Evolutionary conservation across 805 yeast genomes (phyloP), one percentile per base, ranked within the genome.

Genomic region (Wickerhamomyces subpelliculosus): DNA sequence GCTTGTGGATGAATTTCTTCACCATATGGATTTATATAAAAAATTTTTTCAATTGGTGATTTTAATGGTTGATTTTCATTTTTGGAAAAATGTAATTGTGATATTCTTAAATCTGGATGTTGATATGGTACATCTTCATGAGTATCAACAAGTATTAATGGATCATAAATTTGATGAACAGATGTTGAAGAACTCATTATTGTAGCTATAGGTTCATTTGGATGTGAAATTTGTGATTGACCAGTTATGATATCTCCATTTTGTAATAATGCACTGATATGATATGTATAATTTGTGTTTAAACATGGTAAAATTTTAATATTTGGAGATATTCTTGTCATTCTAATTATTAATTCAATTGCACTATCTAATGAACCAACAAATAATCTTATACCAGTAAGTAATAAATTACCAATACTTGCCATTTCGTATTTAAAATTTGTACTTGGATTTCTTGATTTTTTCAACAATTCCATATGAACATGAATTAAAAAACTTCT

Each of bases 151-250:
- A 30, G 25, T 14, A 17, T 12, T 22, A 7, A 20, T 7, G 42
- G 25, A 14, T 44, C 49, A 36, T 48, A 46, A 19, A 40, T 27
- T 21, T 50, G 39, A 2, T 27, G 18, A 14, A 48, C 34, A 0
- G 53, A 45, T 7, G 47, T 26, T 1, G 54, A 38, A 3, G 52
- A 44, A n/a, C 31, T 38, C 11, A 11, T 18, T 12, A 32, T 34
- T 13, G 24, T 24, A 12, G 36, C 37, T 8, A 37, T 23, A 11
- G 47, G 24, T 20, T 54, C 58, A 14, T 71, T 62, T 1, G 97
- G 97, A 60, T 89, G 97, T 2, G 96, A 86, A 10, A 89, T 89
- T 54, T 88, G 95, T 4, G 90, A 81, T 57, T 89, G 97, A 11
- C 97, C 97, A 0, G 89, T 82, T 26, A 89, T 80, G 2, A 82